These are phyloP conservation scores for Penicillium pulvis DNA, from an alignment of 495 filamentous ascomycete genomes.

Conservation along the genomic window DNA sequence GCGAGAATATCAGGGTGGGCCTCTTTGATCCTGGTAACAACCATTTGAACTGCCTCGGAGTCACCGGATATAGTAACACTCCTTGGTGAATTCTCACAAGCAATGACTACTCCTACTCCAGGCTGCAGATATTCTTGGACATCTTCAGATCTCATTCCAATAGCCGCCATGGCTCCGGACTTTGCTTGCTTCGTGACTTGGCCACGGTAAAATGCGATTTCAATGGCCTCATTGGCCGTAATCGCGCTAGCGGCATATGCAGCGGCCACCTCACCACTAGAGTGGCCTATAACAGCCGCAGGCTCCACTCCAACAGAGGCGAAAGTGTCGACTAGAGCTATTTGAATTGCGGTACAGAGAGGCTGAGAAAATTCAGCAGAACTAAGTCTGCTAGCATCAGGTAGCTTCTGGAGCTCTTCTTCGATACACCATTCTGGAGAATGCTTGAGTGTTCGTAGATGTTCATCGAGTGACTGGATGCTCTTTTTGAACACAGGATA, in stretches of 20 bases:
- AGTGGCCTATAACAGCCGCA: conserved; percentile 58
- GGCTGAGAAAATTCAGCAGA: conserved; percentile 39
- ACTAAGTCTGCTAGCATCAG: conserved; percentile 7
- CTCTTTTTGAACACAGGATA: conserved; percentile 22
- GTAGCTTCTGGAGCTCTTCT: background rate
- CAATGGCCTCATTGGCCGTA: conserved; percentile 38
- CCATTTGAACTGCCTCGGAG: conserved; percentile 35
- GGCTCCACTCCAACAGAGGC: conserved; percentile 41
- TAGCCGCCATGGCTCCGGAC: conserved; percentile 43
- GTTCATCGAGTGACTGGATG: conserved; percentile 22
- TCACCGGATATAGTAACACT: conserved; percentile 36
- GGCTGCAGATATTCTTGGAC: background rate
- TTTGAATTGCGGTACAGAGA: conserved; percentile 51
- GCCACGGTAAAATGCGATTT: conserved; percentile 42
- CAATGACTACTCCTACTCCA: conserved; percentile 13
- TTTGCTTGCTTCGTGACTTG: background rate
- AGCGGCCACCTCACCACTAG: conserved; percentile 63
- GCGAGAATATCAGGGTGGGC: conserved; percentile 20
- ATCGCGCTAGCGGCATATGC: conserved; percentile 60
- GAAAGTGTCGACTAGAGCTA: conserved; percentile 51
- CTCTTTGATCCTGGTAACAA: conserved; percentile 34
- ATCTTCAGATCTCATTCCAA: conserved; percentile 38
- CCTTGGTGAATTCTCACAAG: conserved; percentile 25
- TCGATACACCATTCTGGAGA: conserved; percentile 15
- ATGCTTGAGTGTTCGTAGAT: conserved; percentile 15